These are phyloP conservation scores for Fragilaria radians DNA, from an alignment of 108 stramenopile genomes.

Conservation along the genomic window DNA sequence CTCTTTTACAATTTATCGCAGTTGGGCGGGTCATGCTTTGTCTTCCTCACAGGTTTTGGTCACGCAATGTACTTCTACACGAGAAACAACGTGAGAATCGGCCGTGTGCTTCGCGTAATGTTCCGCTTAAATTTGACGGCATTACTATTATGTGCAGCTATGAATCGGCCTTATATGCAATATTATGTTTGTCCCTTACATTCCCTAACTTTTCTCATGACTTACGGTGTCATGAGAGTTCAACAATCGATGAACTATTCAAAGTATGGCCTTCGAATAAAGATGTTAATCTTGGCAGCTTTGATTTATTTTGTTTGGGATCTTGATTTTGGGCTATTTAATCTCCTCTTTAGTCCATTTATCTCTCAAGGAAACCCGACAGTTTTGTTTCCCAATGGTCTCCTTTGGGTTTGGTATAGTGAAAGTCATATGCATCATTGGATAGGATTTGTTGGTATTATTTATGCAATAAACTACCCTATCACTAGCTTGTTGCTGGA, in stretches of 20 bases:
- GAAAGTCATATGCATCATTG: slow-evolving; percentile 72
- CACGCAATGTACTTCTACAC: slow-evolving; percentile 73
- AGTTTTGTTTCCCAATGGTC: slow-evolving; percentile 26
- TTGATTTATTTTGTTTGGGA: slow-evolving; percentile 53
- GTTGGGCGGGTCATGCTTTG: slow-evolving; percentile 67
- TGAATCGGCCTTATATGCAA: slow-evolving; percentile 61
- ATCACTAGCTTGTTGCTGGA: slow-evolving; percentile 33
- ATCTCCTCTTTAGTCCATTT: slow-evolving; percentile 26
- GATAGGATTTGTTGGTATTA: slow-evolving; percentile 63
- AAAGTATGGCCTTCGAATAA: slow-evolving; percentile 59
- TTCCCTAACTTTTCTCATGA: slow-evolving; percentile 69
- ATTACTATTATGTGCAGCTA: slow-evolving; percentile 44
- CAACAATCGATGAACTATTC: slow-evolving; percentile 36
- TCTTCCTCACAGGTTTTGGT: slow-evolving; percentile 84
- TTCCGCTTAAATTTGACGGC: slow-evolving; percentile 80
- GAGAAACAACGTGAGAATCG: slow-evolving; percentile 48
- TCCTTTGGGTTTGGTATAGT: slow-evolving; percentile 74
- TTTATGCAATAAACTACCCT: slow-evolving; percentile 78
- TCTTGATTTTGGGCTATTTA: slow-evolving; percentile 30
- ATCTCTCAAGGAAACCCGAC: slow-evolving; percentile 15
- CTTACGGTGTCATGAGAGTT: slow-evolving; percentile 53
- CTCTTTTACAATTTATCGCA: slow-evolving; percentile 72
- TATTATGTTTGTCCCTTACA: slow-evolving; percentile 82
- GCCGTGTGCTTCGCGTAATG: slow-evolving; percentile 68
- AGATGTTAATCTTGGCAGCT: slow-evolving; percentile 38